phyloP scores from a whole-genome alignment of 805 yeast species.

The Kodamaea jinghongensis region DNA sequence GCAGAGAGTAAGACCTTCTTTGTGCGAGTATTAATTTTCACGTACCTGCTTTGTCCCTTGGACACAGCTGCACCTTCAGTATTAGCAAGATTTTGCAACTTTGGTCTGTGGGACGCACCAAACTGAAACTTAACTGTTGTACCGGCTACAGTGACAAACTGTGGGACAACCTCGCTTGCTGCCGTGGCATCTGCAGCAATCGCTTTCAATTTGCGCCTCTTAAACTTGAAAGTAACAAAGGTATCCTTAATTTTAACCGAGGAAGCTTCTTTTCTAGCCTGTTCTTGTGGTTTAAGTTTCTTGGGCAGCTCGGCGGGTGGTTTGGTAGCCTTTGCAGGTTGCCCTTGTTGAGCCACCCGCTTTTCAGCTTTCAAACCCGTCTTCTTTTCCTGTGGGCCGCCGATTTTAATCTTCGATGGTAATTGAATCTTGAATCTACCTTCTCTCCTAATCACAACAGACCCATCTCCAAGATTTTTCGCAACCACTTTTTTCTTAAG shows the following conservation, averaged over 20 bases:
- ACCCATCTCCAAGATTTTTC: constrained; percentile 48
- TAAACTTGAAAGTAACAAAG: constrained; percentile 1
- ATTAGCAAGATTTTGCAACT: background rate
- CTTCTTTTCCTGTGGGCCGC: constrained; percentile 2
- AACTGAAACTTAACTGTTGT: constrained; percentile 6
- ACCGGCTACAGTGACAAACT: constrained; percentile 3
- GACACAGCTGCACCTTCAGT: background rate
- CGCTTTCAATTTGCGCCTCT: background rate
- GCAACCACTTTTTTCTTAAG: constrained; percentile 59
- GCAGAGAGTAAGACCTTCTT: constrained; percentile 41
- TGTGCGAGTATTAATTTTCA: constrained; percentile 36
- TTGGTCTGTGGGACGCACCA: constrained; percentile 9
- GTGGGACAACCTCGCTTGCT: background rate
- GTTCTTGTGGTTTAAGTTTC: background rate
- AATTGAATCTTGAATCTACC: constrained; percentile 55
- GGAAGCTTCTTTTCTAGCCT: background rate
- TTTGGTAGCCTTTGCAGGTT: background rate
- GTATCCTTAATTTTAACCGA: background rate
- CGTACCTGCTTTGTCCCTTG: constrained; percentile 34
- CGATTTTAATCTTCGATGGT: constrained; percentile 22
- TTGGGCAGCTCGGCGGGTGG: background rate
- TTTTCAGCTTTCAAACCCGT: constrained; percentile 11
- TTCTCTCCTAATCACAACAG: constrained; percentile 59
- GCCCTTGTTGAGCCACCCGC: background rate
- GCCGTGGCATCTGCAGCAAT: too few relatives aligned